Evolutionary conservation across 768 basidiomycete genomes (phyloP), one percentile per base, ranked within the genome.

Genomic region (Auricularia cornea): DNA sequence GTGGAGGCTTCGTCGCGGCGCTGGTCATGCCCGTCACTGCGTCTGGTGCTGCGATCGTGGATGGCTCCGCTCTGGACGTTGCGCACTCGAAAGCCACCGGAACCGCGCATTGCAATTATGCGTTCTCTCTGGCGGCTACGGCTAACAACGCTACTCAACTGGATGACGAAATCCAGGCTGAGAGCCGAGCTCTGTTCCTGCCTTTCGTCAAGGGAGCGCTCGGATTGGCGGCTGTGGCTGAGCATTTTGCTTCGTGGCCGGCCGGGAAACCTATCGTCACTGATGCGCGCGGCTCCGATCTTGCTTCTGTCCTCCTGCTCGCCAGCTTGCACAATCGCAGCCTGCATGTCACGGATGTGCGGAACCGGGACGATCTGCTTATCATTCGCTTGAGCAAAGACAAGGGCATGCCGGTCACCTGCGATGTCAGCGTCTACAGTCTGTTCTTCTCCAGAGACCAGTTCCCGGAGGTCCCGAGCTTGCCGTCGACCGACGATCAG

Each of bases 361-460:
- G 87, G 65, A 89, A 81, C 66, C 82, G 84, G 67, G 93, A 95
- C 62, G 97, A 98, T 70, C 79, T 99, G 59, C 79, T 89, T 32
- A 78, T 99, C 63, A 98, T 99, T 72, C 87, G 90, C 2, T 81
- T 99, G 41, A 94, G 93, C 82, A 99, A 99, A 78, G 88, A 88
- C 48, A 95, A 94, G 78, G 81, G 90, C 14, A 83, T 98, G 69
- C 90, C 92, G 70, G 96, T 98, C 59, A 98, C 96, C 3, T 98
- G 96, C 74, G 97, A 99, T 68, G 92, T 97, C 33, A 87, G 94
- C 16, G 82, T 98, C 59, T 98, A 90, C 74, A 83, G 92, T 20
- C 78, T 99, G 61, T 98, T 97, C 84, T 95, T 92, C 78, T 84
- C 83, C 2, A 80, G 77, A 54, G 89, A 88, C 61, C 81, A 91